Conservation (phyloP, 257 asterid genomes). For the Thymus quinquecostatus region DNA sequence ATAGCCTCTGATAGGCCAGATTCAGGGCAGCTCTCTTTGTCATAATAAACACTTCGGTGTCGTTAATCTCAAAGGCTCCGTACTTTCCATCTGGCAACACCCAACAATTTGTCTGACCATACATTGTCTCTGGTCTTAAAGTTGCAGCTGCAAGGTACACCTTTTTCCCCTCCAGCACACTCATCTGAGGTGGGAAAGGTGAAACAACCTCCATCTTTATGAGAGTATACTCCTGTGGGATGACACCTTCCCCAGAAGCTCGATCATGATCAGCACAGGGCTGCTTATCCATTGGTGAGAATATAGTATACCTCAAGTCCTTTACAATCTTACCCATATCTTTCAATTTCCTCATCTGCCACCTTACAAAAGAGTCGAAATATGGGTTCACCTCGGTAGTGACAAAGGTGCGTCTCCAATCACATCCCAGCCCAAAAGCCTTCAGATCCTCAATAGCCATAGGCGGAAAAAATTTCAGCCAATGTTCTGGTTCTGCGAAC, state of each 20-base stretch:
- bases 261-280: constrained; percentile 99
- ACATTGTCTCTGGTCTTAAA: constrained; percentile 95
- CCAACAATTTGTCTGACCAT: constrained; percentile 96
- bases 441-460: constrained; percentile 88
- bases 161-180: constrained; percentile 74
- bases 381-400: constrained; percentile 81
- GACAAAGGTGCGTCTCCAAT: constrained; percentile 88
- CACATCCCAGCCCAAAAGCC: constrained; percentile 96
- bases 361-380: constrained; percentile 88
- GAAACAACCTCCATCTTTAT: constrained; percentile 85
- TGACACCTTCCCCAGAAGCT: constrained; percentile 97
- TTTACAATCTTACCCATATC: constrained; percentile 79
- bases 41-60: constrained; percentile 71
- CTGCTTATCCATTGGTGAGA: constrained; percentile 93
- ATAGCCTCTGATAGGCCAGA: constrained; percentile 83
- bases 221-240: constrained; percentile 90
- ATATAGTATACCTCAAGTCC: constrained; percentile 74
- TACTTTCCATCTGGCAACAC: constrained; percentile 89
- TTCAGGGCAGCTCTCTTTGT: constrained; percentile 84
- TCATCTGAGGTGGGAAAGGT: constrained; percentile 83
- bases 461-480: constrained; percentile 88
- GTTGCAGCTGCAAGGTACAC: constrained; percentile 96
- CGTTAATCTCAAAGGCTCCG: constrained; percentile 91
- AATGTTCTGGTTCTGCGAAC: constrained; percentile 72
- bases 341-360: constrained; percentile 90